A percentile compares a stretch with the other conserved stretches of the same genome.
Conservation (phyloP, 1,284 basidiomycete species). For the Tilletiopsis washingtonensis region DNA sequence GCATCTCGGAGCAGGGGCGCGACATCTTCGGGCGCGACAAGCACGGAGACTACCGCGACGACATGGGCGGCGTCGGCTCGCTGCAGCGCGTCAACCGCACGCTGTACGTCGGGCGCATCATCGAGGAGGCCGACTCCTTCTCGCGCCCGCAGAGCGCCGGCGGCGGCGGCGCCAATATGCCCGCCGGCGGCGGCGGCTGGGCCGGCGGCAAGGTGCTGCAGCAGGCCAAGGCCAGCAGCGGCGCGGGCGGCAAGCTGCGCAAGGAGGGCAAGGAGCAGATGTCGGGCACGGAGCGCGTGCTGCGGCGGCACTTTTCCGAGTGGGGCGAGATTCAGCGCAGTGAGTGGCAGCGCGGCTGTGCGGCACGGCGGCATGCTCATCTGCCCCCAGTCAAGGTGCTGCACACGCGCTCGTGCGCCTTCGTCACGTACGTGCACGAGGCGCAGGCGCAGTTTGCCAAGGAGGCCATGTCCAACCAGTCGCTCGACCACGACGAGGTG, state of each 20-base stretch:
- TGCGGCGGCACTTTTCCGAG: slow-evolving; percentile 72
- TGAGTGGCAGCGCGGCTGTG: slow-evolving; percentile 52
- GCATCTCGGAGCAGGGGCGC: slow-evolving; percentile 79
- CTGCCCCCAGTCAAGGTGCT: slow-evolving; percentile 66
- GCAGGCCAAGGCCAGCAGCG: slow-evolving; percentile 8
- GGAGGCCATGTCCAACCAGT: slow-evolving; percentile 98
- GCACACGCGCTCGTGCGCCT: slow-evolving; percentile 88
- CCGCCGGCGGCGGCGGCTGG: background rate
- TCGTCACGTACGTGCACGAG: slow-evolving; percentile 88
- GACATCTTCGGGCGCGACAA: slow-evolving; percentile 97
- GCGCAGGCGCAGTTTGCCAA: slow-evolving; percentile 87
- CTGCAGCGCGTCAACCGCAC: slow-evolving; percentile 91
- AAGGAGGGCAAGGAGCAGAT: slow-evolving; percentile 23
- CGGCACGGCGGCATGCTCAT: slow-evolving; percentile 1
- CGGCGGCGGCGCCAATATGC: slow-evolving; percentile 12
- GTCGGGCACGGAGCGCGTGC: slow-evolving; percentile 27
- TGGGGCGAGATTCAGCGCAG: slow-evolving; percentile 93
- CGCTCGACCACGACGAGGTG: slow-evolving; percentile 92
- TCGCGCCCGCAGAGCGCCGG: slow-evolving; percentile 11
- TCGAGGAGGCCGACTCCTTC: slow-evolving; percentile 29
- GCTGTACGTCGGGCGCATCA: slow-evolving; percentile 83
- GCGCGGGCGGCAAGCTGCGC: slow-evolving; percentile 5
- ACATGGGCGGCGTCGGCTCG: slow-evolving; percentile 98
- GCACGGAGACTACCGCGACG: slow-evolving; percentile 92
- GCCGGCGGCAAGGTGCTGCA: slow-evolving; percentile 10